phyloP scores from a whole-genome alignment of 73 alveolate species.

The Tetrahymena malaccensis region DNA sequence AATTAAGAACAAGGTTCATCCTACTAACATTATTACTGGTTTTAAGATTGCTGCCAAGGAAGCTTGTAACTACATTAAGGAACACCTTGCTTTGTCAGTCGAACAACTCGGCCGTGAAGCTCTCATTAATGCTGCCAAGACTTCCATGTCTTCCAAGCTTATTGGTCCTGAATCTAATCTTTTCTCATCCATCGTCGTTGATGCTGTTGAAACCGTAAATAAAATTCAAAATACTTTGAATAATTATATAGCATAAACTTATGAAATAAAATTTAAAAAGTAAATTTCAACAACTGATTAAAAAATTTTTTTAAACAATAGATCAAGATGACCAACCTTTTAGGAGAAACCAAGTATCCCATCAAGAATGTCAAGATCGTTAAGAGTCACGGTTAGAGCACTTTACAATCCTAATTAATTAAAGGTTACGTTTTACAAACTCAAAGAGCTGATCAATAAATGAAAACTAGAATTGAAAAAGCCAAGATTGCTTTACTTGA shows the following conservation, averaged over 20 bases:
- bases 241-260: too few relatives aligned
- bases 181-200: slow-evolving; percentile 87
- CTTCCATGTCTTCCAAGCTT: slow-evolving; percentile 84
- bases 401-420: slow-evolving; percentile 24
- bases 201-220: slow-evolving; percentile 79
- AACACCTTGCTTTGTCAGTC: slow-evolving; percentile 61
- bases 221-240: background rate
- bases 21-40: slow-evolving; percentile 96
- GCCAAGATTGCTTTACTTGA: slow-evolving; percentile 95
- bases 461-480: slow-evolving; percentile 87
- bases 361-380: slow-evolving; percentile 78
- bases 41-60: slow-evolving; percentile 80
- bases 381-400: slow-evolving; percentile 44
- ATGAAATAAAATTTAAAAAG: too few relatives aligned
- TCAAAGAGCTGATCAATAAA: slow-evolving; percentile 76
- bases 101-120: slow-evolving; percentile 79
- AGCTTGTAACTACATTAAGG: slow-evolving; percentile 77
- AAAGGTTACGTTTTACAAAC: slow-evolving; percentile 39
- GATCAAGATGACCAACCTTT: slow-evolving; percentile 18
- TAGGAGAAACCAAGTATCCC: slow-evolving; percentile 77
- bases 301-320: background rate
- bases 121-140: slow-evolving; percentile 83
- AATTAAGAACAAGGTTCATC: slow-evolving; percentile 95
- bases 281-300: background rate
- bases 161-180: slow-evolving; percentile 80